Base-by-base conservation (phyloP, 805 yeast species). In the Gaillardinia entomophila region DNA sequence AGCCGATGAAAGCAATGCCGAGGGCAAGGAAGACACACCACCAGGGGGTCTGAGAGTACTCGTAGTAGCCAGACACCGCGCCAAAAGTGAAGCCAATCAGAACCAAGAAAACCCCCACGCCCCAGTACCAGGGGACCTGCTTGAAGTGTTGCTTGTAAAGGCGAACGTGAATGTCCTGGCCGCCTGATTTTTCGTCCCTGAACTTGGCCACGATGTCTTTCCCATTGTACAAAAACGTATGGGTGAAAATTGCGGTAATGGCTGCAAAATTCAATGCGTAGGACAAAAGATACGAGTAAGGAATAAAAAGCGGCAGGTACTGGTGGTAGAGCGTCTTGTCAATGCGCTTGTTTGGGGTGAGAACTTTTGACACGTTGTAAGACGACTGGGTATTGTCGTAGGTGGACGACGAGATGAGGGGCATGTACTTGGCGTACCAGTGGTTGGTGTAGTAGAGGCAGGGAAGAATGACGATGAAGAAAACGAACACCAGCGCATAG, bases 101-200 rank as follows among this genome's bases (percentile, higher is more conserved):
- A 24, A 40, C 12, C 13, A 31, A 24, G 20, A 40, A 28, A 17
- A 37, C 33, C 2, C 43, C 27, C 11, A 17, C 42, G 16, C 41
- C 45, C 53, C 53, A 48, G 52, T 52, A 48, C 26, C 31, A 37
- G 8, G 53, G 53, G 4, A 45, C 53, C 17, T 43, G 42, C 22
- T 38, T 40, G 28, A 42, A 48, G 28, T 41, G 41, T 24, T 36
- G 40, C 24, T 41, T 36, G 45, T 46, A 43, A 30, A 45, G 34
- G 16, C 53, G 37, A 32, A 38, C 34, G 41, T 48, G 53, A n/a
- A 48, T 40, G 26, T 48, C 53, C 16, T 44, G 40, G 5, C 45
- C 45, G 15, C 41, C 34, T 16, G 41, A 42, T 5, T 37, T 37
- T 2, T 42, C 40, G 26, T 48, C 37, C 18, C 24, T 40, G 28